Conservation (phyloP, 2,329 filamentous ascomycete species). For the Chrysosphaeria jannelii region DNA sequence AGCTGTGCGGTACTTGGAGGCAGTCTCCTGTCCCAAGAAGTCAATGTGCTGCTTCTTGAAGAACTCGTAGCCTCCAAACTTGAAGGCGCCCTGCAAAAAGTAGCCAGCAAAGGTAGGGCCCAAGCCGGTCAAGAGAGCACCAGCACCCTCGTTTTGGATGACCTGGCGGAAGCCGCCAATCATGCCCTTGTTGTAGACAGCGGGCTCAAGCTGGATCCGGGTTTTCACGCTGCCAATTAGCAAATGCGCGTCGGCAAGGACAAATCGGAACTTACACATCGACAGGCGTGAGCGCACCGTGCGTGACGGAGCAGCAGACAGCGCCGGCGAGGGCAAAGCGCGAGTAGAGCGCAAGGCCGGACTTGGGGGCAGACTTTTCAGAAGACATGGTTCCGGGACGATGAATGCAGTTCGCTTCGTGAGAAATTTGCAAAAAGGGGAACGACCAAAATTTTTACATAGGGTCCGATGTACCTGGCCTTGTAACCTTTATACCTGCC, state of each 20-base stretch:
- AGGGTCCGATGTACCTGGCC: background rate
- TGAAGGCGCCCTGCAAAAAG: conserved; percentile 65
- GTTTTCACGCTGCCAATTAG: conserved; percentile 40
- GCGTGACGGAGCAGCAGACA: conserved; percentile 92
- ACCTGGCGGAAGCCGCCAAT: conserved; percentile 54
- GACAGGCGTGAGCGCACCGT: conserved; percentile 87
- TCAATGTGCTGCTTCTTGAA: conserved; percentile 68
- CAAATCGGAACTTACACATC: conserved; percentile 58
- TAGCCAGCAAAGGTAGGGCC: conserved; percentile 55
- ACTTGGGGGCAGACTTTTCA: conserved; percentile 14
- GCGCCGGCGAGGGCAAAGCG: conserved; percentile 93
- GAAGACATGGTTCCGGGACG: conserved; percentile 13
- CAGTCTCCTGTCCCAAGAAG: conserved; percentile 36
- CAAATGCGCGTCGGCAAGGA: background rate
- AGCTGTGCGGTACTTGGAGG: conserved; percentile 38
- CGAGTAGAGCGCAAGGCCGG: conserved; percentile 48
- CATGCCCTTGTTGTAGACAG: conserved; percentile 52
- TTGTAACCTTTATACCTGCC: too few relatives aligned
- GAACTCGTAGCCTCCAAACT: conserved; percentile 69
- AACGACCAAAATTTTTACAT: background rate
- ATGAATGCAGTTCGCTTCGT: background rate
- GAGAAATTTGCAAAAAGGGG: background rate
- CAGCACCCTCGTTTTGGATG: conserved; percentile 42
- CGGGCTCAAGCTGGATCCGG: conserved; percentile 57
- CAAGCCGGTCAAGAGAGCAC: conserved; percentile 47